Percentiles rank a stretch among this genome's conserved stretches.
phyloP scores from a whole-genome alignment of 441 rosid species.

The Metrosideros polymorpha region DNA sequence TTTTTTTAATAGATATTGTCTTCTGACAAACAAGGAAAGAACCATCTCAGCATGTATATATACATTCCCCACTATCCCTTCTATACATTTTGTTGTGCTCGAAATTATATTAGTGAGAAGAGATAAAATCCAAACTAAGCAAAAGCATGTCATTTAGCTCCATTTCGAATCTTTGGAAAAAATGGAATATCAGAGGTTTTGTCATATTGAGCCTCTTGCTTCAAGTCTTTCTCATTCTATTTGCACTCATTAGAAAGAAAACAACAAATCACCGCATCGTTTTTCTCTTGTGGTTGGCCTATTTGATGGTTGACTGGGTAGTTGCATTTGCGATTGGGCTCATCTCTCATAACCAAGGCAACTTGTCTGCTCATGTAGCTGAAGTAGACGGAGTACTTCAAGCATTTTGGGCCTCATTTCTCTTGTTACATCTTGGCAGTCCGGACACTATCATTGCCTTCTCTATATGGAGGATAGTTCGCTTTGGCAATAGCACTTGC shows the following conservation, averaged over 20 bases:
- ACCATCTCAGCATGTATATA: too few species aligned
- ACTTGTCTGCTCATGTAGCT: fast-evolving
- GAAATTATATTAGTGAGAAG: too few species aligned
- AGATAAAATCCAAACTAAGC: too few species aligned
- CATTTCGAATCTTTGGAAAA: too few species aligned
- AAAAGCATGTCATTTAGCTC: too few species aligned
- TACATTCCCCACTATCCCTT: too few species aligned
- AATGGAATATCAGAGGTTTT: too few species aligned
- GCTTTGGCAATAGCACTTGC: neutral
- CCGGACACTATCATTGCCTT: fast-evolving
- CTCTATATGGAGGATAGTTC: fast-evolving
- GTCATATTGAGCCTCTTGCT: too few species aligned
- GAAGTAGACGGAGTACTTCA: neutral
- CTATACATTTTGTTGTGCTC: too few species aligned
- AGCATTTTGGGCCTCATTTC: neutral
- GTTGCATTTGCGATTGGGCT: fast-evolving
- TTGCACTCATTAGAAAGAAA: neutral
- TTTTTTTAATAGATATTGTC: too few species aligned
- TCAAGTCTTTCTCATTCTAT: too few species aligned
- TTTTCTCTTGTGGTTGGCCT: neutral
- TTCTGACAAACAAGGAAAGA: too few species aligned
- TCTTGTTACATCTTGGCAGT: neutral
- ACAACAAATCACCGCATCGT: fast-evolving
- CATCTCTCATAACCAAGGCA: neutral
- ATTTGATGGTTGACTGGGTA: neutral